phyloP scores from a whole-genome alignment of 352 stramenopile genomes.

The Pythium brachiatum region DNA sequence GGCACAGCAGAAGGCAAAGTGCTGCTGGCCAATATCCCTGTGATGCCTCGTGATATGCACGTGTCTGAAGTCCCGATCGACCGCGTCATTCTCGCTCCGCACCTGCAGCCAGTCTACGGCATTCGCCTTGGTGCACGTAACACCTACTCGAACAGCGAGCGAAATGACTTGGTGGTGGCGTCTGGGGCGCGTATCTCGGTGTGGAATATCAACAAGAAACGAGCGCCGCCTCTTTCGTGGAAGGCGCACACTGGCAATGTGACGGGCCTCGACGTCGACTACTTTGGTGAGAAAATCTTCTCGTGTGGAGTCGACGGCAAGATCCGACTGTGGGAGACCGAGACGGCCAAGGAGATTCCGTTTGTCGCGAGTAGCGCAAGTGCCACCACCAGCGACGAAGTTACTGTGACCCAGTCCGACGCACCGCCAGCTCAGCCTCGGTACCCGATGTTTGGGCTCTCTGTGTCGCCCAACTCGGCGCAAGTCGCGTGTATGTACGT shows the following conservation, averaged over 20 bases:
- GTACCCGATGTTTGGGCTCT: constrained; percentile 70
- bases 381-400: background rate
- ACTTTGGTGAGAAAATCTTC: constrained; percentile 65
- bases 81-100: constrained; percentile 52
- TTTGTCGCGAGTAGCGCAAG: constrained; percentile 9
- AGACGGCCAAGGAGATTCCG: constrained; percentile 30
- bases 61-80: constrained; percentile 33
- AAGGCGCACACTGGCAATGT: constrained; percentile 71
- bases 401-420: background rate
- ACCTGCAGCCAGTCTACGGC: constrained; percentile 58
- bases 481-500: constrained; percentile 69
- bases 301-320: constrained; percentile 58
- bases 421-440: constrained; percentile 2
- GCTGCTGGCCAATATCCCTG: constrained; percentile 41
- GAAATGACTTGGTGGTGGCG: constrained; percentile 54
- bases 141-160: constrained; percentile 49
- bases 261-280: constrained; percentile 52
- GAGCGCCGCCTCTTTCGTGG: constrained; percentile 37
- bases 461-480: constrained; percentile 66
- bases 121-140: constrained; percentile 48
- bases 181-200: constrained; percentile 69
- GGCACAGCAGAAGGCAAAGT: constrained; percentile 66
- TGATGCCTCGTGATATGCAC: constrained; percentile 22
- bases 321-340: constrained; percentile 64
- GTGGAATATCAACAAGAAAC: constrained; percentile 65